Evolutionary conservation across 257 asterid genomes (phyloP).

Genomic region (Nyctanthes arbortristis): DNA sequence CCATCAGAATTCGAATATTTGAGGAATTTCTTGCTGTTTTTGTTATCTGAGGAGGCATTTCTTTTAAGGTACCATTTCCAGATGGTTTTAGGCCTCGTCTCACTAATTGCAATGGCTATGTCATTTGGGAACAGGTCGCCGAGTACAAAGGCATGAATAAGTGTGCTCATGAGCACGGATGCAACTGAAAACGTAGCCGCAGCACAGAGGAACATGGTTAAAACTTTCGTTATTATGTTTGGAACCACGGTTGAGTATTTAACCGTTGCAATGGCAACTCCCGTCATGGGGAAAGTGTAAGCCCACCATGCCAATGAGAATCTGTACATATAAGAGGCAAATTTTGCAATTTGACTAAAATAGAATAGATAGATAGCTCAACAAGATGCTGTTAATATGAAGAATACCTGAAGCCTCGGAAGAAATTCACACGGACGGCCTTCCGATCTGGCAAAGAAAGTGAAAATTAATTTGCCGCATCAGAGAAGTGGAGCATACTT

Average conservation of each 20-base stretch:
- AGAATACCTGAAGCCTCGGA: constrained; percentile 74
- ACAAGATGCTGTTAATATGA: neutral
- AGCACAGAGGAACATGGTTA: constrained; percentile 47
- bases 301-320: constrained; percentile 97
- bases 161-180: constrained; percentile 56
- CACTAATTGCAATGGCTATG: constrained; percentile 71
- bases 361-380: neutral
- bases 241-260: constrained; percentile 54
- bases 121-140: constrained; percentile 80
- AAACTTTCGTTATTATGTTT: constrained; percentile 34
- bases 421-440: constrained; percentile 86
- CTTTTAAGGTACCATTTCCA: constrained; percentile 51
- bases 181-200: constrained; percentile 60
- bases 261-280: constrained; percentile 72
- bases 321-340: constrained; percentile 19
- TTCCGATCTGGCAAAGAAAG: constrained; percentile 25
- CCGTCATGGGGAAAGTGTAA: constrained; percentile 90
- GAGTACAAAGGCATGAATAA: constrained; percentile 68
- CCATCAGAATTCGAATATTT: constrained; percentile 46
- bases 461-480: constrained; percentile 14
- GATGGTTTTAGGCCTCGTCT: constrained; percentile 41
- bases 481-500: neutral
- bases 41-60: constrained; percentile 43
- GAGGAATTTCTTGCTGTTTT: constrained; percentile 44
- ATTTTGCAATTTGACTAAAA: neutral